These are phyloP conservation scores for Clitopilus hobsonii DNA, from an alignment of 768 basidiomycete genomes.

Conservation along the genomic window DNA sequence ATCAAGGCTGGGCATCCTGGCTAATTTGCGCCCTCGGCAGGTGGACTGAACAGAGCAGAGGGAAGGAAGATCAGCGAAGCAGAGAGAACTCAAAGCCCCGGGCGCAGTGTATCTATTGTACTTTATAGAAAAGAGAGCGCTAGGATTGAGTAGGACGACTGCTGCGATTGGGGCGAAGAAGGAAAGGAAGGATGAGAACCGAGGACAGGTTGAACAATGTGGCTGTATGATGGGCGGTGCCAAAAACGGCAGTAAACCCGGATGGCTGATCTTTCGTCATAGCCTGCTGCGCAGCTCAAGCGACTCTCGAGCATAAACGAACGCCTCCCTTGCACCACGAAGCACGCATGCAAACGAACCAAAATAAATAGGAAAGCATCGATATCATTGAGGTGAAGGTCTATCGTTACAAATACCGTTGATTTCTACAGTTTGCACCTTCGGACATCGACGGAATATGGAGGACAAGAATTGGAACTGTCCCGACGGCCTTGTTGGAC, in stretches of 20 bases:
- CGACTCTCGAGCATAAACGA: too few species aligned
- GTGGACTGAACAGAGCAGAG: not conserved
- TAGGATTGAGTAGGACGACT: too few species aligned
- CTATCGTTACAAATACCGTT: conserved; percentile 5
- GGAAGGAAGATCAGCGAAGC: not conserved
- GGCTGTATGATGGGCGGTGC: not conserved
- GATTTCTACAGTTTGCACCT: conserved; percentile 6
- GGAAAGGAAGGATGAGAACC: not conserved
- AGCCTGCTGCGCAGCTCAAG: not conserved
- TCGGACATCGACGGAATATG: conserved; percentile 1
- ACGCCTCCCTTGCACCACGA: not conserved
- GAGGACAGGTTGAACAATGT: not conserved
- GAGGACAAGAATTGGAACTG: conserved; percentile 3
- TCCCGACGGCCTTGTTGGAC: conserved; percentile 4
- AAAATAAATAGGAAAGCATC: not conserved
- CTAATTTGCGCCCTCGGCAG: not conserved
- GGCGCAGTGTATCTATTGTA: too few species aligned
- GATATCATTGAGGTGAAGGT: not conserved
- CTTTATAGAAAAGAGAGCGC: too few species aligned
- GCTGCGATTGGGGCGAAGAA: not conserved
- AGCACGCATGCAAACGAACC: not conserved
- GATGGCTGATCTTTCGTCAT: not conserved
- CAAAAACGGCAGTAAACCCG: not conserved
- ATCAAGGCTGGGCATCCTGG: conserved; percentile 9
- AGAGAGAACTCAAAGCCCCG: too few species aligned